Evolutionary conservation across 768 basidiomycete species (phyloP).

Genomic region (Boletus coccyginus): DNA sequence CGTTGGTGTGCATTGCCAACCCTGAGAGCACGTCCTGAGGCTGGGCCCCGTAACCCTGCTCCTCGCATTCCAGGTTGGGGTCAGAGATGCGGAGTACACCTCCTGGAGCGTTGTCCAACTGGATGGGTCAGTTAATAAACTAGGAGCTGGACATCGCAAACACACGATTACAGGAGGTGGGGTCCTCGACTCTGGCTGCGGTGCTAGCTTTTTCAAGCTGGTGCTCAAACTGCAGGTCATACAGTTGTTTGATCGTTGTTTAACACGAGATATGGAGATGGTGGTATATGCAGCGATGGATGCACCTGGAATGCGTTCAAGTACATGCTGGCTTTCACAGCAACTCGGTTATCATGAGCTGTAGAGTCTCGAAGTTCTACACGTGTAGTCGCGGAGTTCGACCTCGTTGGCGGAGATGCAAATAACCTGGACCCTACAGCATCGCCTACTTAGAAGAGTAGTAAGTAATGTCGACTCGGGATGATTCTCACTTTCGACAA

Average conservation of each 20-base stretch:
- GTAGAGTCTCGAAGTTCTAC: too few species aligned
- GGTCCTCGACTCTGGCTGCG: neutral
- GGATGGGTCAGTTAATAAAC: neutral
- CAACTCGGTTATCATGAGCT: neutral
- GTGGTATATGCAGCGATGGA: neutral
- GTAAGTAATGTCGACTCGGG: too few species aligned
- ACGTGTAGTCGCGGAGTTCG: too few species aligned
- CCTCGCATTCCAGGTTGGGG: neutral
- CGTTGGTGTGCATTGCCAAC: neutral
- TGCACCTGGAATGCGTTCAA: neutral
- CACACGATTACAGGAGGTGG: neutral
- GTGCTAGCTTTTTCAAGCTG: neutral
- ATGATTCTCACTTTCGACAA: too few species aligned
- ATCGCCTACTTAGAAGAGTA: too few species aligned
- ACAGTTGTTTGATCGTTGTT: neutral
- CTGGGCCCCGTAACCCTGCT: neutral
- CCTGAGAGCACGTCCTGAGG: too few species aligned
- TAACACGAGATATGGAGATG: neutral
- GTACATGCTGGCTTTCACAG: neutral
- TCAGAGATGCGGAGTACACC: neutral
- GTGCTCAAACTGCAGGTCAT: neutral
- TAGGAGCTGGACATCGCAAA: neutral
- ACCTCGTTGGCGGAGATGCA: too few species aligned
- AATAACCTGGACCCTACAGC: too few species aligned
- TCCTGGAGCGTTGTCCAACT: neutral